Base-by-base conservation (phyloP, 768 basidiomycete species). In the Tylopilus plumbeoviolaceoides region DNA sequence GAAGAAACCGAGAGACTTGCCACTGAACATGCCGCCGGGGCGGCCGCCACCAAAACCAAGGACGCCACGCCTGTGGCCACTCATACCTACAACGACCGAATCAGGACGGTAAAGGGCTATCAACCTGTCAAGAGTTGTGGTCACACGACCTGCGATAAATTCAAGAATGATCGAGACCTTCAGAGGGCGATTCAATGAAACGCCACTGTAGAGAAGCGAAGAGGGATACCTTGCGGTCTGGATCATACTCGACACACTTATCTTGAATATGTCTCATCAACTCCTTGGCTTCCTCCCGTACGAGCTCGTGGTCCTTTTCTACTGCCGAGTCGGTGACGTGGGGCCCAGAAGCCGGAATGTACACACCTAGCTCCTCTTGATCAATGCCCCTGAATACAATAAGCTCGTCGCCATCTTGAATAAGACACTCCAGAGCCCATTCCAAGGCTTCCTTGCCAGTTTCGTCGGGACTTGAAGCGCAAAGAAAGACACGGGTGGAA, bases 71-170 rank as follows among this genome's bases (percentile, higher is more conserved):
- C 79, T 73, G 54, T 81, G 76, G 0, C 92, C 95, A 15, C 89
- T 80, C 9, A 91, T 93, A 18, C 97, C 95, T 27, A 98, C 95
- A 14, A 99, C 86, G 48, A 99, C 78, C 0, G 90, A 87, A 67
- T 95, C 93, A 5, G 92, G 92, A 33, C 89, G 86, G 63, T 95
- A 94, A 7, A 97, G 79, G 0, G 91, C 89, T 58, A 95, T 94
- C 54, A 95, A 81, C 47, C 95, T 87, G 64, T 98, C 91, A 49
- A 98, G 85, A 10, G 90, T 91, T 47, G 88, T 83, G 1, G 92
- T 91, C 6, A 95, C 82, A 51, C 85, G 87, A 30, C 95, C 97
- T 0, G 94, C 91, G 45, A 98, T 89, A 66, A 89, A 94, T 73
- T 98, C 95, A 39, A 98, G 84, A 47, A 97, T 87, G 47, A 99